A percentile compares a stretch with the other conserved stretches of the same genome.
Conservation (phyloP, 2,329 filamentous ascomycete genomes). For the Penicillium sclerotigenum region DNA sequence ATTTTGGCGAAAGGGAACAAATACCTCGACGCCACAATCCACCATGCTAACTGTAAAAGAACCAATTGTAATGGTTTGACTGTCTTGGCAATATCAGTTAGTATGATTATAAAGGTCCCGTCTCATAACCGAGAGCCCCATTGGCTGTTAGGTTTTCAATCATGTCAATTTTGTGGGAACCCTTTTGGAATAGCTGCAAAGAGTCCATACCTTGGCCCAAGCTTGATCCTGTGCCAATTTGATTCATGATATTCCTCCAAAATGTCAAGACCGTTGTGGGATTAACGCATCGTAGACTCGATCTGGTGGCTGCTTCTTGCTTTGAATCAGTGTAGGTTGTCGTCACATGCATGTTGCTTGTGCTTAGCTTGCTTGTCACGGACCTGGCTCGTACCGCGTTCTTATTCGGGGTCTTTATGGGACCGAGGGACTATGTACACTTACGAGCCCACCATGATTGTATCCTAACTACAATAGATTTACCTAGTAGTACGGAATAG, state of each 20-base stretch:
- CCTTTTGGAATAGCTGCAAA: not conserved
- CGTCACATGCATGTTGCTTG: not conserved
- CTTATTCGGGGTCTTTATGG: not conserved
- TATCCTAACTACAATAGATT: not conserved
- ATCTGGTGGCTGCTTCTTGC: not conserved
- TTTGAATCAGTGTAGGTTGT: not conserved
- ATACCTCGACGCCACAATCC: not conserved
- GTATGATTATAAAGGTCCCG: not conserved
- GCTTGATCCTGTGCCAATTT: too few relatives aligned
- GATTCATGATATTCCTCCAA: too few relatives aligned
- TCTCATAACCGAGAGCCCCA: too few relatives aligned
- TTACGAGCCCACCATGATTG: not conserved
- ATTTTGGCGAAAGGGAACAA: not conserved
- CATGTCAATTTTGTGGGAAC: not conserved
- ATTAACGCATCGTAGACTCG: not conserved
- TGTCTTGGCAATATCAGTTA: not conserved
- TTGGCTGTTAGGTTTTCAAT: not conserved
- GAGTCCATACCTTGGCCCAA: not conserved
- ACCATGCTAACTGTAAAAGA: not conserved
- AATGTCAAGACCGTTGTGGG: not conserved
- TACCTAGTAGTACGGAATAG: not conserved
- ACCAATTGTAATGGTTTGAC: not conserved
- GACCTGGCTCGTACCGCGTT: not conserved
- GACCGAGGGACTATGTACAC: not conserved
- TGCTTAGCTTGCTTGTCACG: not conserved